Conservation (phyloP, 2,329 filamentous ascomycete genomes). For the Zymoseptoria tritici region DNA sequence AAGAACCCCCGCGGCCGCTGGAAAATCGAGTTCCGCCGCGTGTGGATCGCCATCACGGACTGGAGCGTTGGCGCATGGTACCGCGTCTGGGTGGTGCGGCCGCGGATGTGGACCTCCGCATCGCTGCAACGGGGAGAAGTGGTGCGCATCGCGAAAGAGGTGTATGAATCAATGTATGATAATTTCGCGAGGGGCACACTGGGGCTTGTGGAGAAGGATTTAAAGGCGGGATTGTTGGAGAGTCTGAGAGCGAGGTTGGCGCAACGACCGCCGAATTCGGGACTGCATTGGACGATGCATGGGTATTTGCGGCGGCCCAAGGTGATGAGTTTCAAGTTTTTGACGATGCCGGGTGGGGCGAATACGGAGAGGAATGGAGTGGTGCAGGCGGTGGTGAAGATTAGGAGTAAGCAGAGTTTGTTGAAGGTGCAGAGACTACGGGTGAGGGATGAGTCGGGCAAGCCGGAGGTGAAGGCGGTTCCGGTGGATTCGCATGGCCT, state of each 20-base stretch:
- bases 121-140: slow-evolving; percentile 25
- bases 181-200: slow-evolving; percentile 39
- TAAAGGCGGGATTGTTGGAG: slow-evolving; percentile 18
- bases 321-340: slow-evolving; percentile 6
- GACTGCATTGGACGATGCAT: slow-evolving; percentile 25
- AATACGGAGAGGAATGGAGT: slow-evolving; percentile 17
- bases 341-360: slow-evolving; percentile 19
- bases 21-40: slow-evolving; percentile 5
- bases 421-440: slow-evolving; percentile 17
- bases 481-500: slow-evolving; percentile 20
- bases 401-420: slow-evolving; percentile 24
- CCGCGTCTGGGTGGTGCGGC: slow-evolving; percentile 7
- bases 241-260: slow-evolving; percentile 29
- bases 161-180: slow-evolving; percentile 43
- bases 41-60: not conserved
- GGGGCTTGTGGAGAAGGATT: slow-evolving; percentile 11
- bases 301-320: slow-evolving; percentile 16
- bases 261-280: slow-evolving; percentile 30
- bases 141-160: slow-evolving; percentile 30
- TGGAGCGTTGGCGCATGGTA: slow-evolving; percentile 1
- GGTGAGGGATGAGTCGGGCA: slow-evolving; percentile 11
- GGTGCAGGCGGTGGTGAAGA: slow-evolving; percentile 26
- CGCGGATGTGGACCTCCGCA: slow-evolving; percentile 6
- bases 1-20: slow-evolving; percentile 3
- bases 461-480: slow-evolving; percentile 23